Percentiles rank a stretch among this genome's conserved stretches.
These are phyloP conservation scores for Entoloma clypeatum DNA, from an alignment of 1,284 basidiomycete species.

Conservation along the genomic window DNA sequence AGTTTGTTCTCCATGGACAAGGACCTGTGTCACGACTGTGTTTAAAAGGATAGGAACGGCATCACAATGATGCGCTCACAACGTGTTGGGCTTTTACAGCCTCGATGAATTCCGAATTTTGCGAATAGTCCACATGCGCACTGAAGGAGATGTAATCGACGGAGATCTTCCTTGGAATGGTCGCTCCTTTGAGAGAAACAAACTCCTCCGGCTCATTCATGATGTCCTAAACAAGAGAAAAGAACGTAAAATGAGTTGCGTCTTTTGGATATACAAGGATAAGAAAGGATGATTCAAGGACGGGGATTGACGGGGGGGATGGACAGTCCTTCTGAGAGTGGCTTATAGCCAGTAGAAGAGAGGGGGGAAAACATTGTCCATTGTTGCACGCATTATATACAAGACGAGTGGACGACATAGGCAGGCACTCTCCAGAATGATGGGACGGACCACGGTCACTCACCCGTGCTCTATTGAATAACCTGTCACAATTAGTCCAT, in stretches of 20 bases:
- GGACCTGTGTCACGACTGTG: slow-evolving; percentile 54
- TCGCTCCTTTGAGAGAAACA: slow-evolving; percentile 73
- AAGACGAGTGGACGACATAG: slow-evolving; percentile 36
- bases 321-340: too few species aligned
- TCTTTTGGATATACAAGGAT: slow-evolving; percentile 22
- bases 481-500: slow-evolving; percentile 94
- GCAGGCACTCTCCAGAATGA: slow-evolving; percentile 24
- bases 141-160: slow-evolving; percentile 99
- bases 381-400: slow-evolving; percentile 54
- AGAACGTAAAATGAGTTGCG: slow-evolving; percentile 22
- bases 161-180: slow-evolving; percentile 87
- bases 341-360: too few species aligned
- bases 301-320: slow-evolving; percentile 13
- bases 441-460: slow-evolving; percentile 43
- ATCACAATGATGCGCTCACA: slow-evolving; percentile 45
- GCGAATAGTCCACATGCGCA: slow-evolving; percentile 96
- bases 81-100: slow-evolving; percentile 92
- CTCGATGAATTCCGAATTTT: slow-evolving; percentile 97
- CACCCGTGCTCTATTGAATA: slow-evolving; percentile 98
- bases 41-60: slow-evolving; percentile 2
- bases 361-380: slow-evolving; percentile 41
- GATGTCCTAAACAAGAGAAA: slow-evolving; percentile 65
- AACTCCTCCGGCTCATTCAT: slow-evolving; percentile 94
- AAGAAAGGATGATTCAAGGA: slow-evolving; percentile 7
- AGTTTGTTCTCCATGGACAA: slow-evolving; percentile 94